Evolutionary conservation across 371 early-diverging fungal genomes (phyloP), one percentile per base, ranked within the genome.

Genomic region (Synchytrium microbalum): DNA sequence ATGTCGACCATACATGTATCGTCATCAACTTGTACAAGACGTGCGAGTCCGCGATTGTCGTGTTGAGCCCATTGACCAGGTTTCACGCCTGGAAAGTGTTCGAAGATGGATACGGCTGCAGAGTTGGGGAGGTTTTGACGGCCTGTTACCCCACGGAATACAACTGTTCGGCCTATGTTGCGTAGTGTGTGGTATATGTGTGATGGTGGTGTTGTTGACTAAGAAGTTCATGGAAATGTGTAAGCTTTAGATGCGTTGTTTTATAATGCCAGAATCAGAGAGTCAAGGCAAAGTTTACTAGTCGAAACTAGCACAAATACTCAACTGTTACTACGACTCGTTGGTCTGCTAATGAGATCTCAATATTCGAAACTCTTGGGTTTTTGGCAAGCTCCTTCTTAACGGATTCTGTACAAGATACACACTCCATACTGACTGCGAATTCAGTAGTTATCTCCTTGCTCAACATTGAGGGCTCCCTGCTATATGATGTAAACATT

Each of bases 91-190:
- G 59, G 78, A 70, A 24, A 74, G 67, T 28, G 74, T 79, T 93
- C 92, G 64, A 93, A 86, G 26, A 93, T 92, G 64, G 91, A 90
- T 2, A 93, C 93, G 13, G 92, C 93, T 1, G 93, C 92, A 2
- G 53, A 2, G 64, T 29, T 19, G 63, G 51, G 23, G 51, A 51
- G 14, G 14, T 51, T 14, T 23, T 51, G 51, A 14, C 23, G 51
- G 23, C 14, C 23, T 51, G 51, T 14, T 14, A 59, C 62, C 16
- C 71, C 71, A 8, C 61, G 58, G 32, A 71, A 53, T 2, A 71
- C 63, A n/a, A 64, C 52, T 27, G n/a, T 16, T 2, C 61, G 62
- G 29, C 23, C 23, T 51, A 14, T 14, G 14, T 51, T 51, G 51
- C 51, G 51, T 14, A 51, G 23, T 51, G 51, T n/a, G n/a, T n/a